These are phyloP conservation scores for Acacia crassicarpa DNA, from an alignment of 306 rosid species.

Conservation along the genomic window DNA sequence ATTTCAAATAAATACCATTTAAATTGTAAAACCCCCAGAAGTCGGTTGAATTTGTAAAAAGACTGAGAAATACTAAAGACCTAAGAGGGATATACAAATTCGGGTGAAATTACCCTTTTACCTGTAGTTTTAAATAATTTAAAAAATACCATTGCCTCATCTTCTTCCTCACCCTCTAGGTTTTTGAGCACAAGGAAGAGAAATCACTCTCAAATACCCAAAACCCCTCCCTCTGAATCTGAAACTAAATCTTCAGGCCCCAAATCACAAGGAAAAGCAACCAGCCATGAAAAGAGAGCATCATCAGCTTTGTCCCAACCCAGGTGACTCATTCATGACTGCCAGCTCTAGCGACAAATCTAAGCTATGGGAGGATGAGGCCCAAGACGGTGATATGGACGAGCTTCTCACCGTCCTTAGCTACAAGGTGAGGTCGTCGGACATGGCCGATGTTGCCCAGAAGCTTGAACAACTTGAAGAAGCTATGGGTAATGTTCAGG, in stretches of 20 bases:
- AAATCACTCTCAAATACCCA: not conserved
- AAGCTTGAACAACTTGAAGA: slow-evolving; percentile 80
- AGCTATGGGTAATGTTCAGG: slow-evolving; percentile 65
- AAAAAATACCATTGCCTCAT: too few relatives aligned
- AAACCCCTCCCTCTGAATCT: not conserved
- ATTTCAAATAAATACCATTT: too few relatives aligned
- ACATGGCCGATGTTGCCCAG: slow-evolving; percentile 87
- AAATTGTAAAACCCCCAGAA: too few relatives aligned
- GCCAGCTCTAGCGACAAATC: slow-evolving; percentile 42
- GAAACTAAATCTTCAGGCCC: not conserved
- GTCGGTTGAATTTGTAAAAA: too few relatives aligned
- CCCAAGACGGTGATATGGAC: slow-evolving; percentile 67
- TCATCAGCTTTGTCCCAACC: slow-evolving; percentile 29
- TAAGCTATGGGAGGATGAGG: slow-evolving; percentile 62
- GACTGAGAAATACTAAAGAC: too few relatives aligned
- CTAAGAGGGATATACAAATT: too few relatives aligned
- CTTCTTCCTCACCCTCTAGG: not conserved
- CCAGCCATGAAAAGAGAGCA: slow-evolving; percentile 69
- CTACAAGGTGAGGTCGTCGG: slow-evolving; percentile 75
- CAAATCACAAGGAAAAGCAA: not conserved
- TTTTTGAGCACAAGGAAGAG: not conserved
- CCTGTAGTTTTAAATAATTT: too few relatives aligned
- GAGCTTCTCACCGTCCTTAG: slow-evolving; percentile 87
- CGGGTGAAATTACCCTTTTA: too few relatives aligned
- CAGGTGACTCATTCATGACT: slow-evolving; percentile 34